Evolutionary conservation across 1,284 basidiomycete species (phyloP), one percentile per base, ranked within the genome.

Genomic region (Cutaneotrichosporon arboriforme): DNA sequence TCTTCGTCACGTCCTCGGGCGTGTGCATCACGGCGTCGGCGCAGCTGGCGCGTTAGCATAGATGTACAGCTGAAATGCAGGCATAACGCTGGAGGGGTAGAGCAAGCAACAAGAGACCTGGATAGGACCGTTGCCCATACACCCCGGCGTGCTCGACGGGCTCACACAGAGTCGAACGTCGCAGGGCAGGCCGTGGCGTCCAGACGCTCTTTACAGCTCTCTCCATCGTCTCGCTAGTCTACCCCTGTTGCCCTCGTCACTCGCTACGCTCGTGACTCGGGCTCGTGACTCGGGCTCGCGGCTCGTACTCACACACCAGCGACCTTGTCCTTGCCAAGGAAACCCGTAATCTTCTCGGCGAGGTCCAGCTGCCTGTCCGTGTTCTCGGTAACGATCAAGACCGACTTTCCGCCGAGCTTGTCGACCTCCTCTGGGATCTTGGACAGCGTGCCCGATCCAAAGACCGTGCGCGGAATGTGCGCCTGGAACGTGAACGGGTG

Each of bases 21-120:
- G 77, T 79, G 65, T 79, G 77, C 78, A 79, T 78, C 1, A 72
- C 73, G 1, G 78, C 78, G 33, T 75, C 73, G 31, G 63, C 65
- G 62, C 69, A 75, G 34, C 54, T 55, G 41, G 12, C n/a, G 2
- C 8, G 33, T 54, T 18, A 47, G 42, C 26, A n/a, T n/a, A n/a
- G n/a, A n/a, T n/a, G n/a, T n/a, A n/a, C n/a, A n/a, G n/a, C n/a
- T n/a, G n/a, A n/a, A n/a, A n/a, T n/a, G n/a, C n/a, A n/a, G n/a
- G n/a, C n/a, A n/a, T n/a, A n/a, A n/a, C n/a, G n/a, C n/a, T n/a
- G n/a, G n/a, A n/a, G n/a, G n/a, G 26, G 26, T 31, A 31, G 10
- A 7, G 5, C 26, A 10, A 31, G 26, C 26, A 31, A 10, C 26
- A 31, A 31, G 26, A 31, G 26, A 31, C n/a, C n/a, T n/a, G n/a